phyloP scores from a whole-genome alignment of 2,329 filamentous ascomycete species.

The Aspergillus vadensis region DNA sequence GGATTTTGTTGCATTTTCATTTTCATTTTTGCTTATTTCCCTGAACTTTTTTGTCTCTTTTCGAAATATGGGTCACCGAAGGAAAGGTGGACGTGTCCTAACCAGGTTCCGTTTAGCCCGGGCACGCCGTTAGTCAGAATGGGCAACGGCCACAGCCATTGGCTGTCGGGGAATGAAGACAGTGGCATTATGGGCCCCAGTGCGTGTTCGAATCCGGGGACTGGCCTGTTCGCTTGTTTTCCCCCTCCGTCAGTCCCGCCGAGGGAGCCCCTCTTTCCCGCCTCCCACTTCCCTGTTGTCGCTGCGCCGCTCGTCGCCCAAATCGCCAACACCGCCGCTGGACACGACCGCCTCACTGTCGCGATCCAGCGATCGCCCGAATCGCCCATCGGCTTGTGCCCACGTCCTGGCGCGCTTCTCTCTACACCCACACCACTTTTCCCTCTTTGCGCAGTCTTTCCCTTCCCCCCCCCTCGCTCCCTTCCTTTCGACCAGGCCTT shows the following conservation, averaged over 20 bases:
- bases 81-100: constrained; percentile 19
- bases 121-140: constrained; percentile 24
- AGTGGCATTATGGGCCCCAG: constrained; percentile 18
- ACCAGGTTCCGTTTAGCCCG: constrained; percentile 14
- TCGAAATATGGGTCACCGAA: constrained; percentile 21
- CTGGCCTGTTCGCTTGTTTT: constrained; percentile 13
- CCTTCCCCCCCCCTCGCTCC: constrained; percentile 21
- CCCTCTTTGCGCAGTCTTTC: constrained; percentile 11
- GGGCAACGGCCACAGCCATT: constrained; percentile 1
- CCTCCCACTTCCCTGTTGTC: constrained; percentile 16
- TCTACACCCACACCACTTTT: constrained; percentile 8
- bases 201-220: constrained; percentile 19
- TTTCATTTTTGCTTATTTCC: neutral
- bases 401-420: constrained; percentile 25
- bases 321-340: constrained; percentile 21
- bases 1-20: neutral
- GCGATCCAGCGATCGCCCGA: constrained; percentile 27
- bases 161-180: constrained; percentile 6
- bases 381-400: constrained; percentile 24
- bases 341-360: constrained; percentile 29
- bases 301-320: constrained; percentile 19
- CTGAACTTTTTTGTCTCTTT: neutral
- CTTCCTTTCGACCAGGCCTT: constrained; percentile 25
- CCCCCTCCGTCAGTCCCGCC: constrained; percentile 25
- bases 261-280: constrained; percentile 21